Conservation (phyloP, 108 stramenopile species). For the Conticribra guillardii region DNA sequence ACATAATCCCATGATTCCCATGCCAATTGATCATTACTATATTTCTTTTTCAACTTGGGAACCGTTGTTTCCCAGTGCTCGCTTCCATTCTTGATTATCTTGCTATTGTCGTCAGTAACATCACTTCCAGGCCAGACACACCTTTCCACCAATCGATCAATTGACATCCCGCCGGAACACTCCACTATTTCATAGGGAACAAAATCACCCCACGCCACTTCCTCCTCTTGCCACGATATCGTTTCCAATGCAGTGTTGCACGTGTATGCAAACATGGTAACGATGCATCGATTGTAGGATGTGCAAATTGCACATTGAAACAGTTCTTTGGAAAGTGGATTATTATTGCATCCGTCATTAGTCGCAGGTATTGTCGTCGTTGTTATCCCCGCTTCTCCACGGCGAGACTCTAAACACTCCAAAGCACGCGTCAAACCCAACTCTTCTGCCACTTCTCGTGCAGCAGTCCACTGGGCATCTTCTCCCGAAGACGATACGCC, state of each 20-base stretch:
- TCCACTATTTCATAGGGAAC: constrained; percentile 62
- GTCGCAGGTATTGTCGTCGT: background rate
- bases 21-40: constrained; percentile 8
- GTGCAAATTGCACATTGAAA: constrained; percentile 78
- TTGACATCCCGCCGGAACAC: constrained; percentile 57
- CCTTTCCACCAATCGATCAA: constrained; percentile 49
- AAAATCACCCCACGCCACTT: constrained; percentile 83
- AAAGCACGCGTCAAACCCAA: constrained; percentile 61
- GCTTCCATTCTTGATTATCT: background rate
- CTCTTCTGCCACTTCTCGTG: constrained; percentile 81
- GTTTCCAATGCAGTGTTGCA: constrained; percentile 40
- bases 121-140: constrained; percentile 64
- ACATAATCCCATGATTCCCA: constrained; percentile 76
- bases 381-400: background rate
- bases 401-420: background rate
- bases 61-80: constrained; percentile 5
- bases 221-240: constrained; percentile 82
- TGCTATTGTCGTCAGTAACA: constrained; percentile 16
- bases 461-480: constrained; percentile 58
- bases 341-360: background rate
- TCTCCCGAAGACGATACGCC: constrained; percentile 69
- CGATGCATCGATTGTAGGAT: constrained; percentile 81
- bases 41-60: background rate
- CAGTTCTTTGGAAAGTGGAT: constrained; percentile 49
- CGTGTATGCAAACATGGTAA: constrained; percentile 63